phyloP scores from a whole-genome alignment of 1,284 basidiomycete genomes.

The Pseudozyma tsukubaensis region DNA sequence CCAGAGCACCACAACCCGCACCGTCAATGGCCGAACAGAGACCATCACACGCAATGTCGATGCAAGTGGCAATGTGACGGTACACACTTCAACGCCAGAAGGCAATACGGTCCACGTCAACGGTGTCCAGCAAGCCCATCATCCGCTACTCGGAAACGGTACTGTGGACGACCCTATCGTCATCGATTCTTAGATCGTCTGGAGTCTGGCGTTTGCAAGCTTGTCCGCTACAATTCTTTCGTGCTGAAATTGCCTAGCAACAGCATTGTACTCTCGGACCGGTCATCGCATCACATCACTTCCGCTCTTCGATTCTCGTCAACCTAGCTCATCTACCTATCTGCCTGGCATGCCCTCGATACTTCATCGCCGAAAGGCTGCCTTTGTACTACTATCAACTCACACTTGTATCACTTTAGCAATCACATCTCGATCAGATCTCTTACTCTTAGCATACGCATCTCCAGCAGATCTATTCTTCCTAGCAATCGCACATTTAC shows the following conservation, averaged over 20 bases:
- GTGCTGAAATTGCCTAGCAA: background rate
- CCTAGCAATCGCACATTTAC: too few relatives aligned
- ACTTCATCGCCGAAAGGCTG: too few relatives aligned
- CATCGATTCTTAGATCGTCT: conserved; percentile 21
- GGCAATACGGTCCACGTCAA: conserved; percentile 59
- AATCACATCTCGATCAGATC: background rate
- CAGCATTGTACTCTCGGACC: background rate
- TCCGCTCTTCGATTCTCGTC: too few relatives aligned
- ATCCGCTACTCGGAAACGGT: conserved; percentile 36
- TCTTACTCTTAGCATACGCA: too few relatives aligned
- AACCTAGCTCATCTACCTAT: too few relatives aligned
- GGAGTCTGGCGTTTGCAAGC: too few relatives aligned
- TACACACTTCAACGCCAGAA: conserved; percentile 54
- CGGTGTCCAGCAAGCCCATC: conserved; percentile 49
- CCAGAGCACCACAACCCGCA: conserved; percentile 52
- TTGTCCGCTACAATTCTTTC: too few relatives aligned
- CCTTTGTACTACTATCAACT: background rate
- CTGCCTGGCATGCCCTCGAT: too few relatives aligned
- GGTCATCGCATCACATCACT: too few relatives aligned
- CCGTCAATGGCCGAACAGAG: conserved; percentile 58
- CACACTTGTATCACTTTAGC: background rate
- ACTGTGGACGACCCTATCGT: conserved; percentile 38
- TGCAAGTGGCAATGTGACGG: conserved; percentile 54
- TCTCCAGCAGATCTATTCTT: too few relatives aligned
- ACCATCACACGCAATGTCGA: conserved; percentile 59